phyloP scores from a whole-genome alignment of 1,139 yeast genomes.

The Lodderomyces orthopsilosis region DNA sequence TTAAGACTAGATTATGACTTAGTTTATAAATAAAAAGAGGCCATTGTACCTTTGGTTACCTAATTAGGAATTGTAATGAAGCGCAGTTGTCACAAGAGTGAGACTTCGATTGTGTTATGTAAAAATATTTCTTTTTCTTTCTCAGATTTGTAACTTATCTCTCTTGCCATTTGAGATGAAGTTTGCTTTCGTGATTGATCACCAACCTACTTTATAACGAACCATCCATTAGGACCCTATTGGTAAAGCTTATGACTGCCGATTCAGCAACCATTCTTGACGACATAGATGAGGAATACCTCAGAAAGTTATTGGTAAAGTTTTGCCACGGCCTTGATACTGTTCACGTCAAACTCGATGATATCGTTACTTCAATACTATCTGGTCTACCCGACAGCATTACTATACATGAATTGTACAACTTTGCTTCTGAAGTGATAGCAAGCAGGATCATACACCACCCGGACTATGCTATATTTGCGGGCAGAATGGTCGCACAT shows the following conservation, averaged over 20 bases:
- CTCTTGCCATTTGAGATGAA: neutral
- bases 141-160: neutral
- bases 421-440: constrained; percentile 40
- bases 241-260: neutral
- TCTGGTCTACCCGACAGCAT: constrained; percentile 35
- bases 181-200: constrained; percentile 1
- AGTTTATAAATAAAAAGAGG: constrained; percentile 11
- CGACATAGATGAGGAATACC: neutral
- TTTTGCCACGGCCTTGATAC: constrained; percentile 21
- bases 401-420: constrained; percentile 30
- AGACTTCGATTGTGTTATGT: neutral
- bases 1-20: constrained; percentile 17
- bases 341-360: constrained; percentile 20
- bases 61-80: constrained; percentile 9
- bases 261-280: neutral
- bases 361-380: constrained; percentile 21
- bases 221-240: too few relatives aligned
- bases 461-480: constrained; percentile 47
- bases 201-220: neutral
- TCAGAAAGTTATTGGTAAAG: constrained; percentile 13
- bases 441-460: constrained; percentile 46
- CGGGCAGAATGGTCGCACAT: constrained; percentile 43
- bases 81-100: neutral
- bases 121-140: neutral
- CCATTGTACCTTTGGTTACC: constrained; percentile 10